Evolutionary conservation across 352 stramenopile species (phyloP), one percentile per base, ranked within the genome.

Genomic region (Phytophthora sp.): DNA sequence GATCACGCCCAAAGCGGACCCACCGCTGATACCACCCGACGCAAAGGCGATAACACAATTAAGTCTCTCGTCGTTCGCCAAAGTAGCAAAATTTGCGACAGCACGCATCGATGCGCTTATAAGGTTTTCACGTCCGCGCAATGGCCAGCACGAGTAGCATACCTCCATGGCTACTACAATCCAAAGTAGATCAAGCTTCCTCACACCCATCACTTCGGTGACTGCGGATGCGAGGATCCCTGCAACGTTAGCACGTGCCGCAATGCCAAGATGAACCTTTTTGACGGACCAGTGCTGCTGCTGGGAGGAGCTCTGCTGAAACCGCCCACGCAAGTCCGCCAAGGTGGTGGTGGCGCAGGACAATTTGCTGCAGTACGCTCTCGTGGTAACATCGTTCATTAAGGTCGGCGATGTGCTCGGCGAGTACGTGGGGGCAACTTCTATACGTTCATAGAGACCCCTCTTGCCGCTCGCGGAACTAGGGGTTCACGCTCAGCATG

Each of bases 221-320:
- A 55, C 30, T 55, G 47, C 7, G 9, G 8, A 3, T 55, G 30
- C 12, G 8, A 0, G 2, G 30, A 55, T 13, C 47, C 47, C 3
- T 55, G 30, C 13, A 15, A 30, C 20, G 20, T 55, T 2, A 30
- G 29, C 47, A 38, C 31, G 13, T 38, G 31, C 31, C 31, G 18
- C 7, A 55, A 55, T 9, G 47, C 30, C 7, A 29, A 18, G 15
- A 55, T 55, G 18, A 31, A 55, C 11, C 2, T 55, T 2, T 44
- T 55, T 11, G 3, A 55, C 47, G 2, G 47, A 55, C 9, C 3
- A 13, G 2, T 42, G 47, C 30, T 55, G 30, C 9, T 2, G n/a
- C 4, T 44, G 47, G 50, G 50, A 49, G 16, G 51, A 58, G 24
- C 35, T 58, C 5, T 58, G 51, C 7, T 2, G 35, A 20, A 58